A percentile compares a stretch with the other conserved stretches of the same genome.
Conservation (phyloP, 148 eudicot species). For the Vaccinium corymbosum region DNA sequence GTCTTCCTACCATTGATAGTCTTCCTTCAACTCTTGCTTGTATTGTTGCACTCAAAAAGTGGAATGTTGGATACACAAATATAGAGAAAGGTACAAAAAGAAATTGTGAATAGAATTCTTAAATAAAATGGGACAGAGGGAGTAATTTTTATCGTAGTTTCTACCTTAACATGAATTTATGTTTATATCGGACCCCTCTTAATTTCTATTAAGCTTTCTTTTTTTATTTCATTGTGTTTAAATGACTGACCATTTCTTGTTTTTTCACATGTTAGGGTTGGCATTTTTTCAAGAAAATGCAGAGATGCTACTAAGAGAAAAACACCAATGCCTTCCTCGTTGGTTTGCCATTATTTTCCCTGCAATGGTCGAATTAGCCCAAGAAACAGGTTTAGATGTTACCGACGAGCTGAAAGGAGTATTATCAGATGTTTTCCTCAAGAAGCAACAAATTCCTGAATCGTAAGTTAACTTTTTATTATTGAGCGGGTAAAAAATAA, state of each 20-base stretch:
- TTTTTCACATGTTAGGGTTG: conserved; percentile 15
- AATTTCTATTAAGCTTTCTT: no score
- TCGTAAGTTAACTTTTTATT: conserved; percentile 9
- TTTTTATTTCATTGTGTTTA: no score
- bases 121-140: no score
- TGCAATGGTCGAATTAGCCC: conserved; percentile 26
- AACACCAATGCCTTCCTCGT: conserved; percentile 14
- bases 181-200: no score
- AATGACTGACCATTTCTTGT: not conserved
- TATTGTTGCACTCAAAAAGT: conserved; percentile 25
- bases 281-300: conserved; percentile 22
- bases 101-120: not conserved
- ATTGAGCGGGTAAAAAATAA: no score
- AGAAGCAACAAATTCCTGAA: conserved; percentile 24
- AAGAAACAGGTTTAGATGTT: conserved; percentile 17
- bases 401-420: not conserved
- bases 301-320: conserved; percentile 17
- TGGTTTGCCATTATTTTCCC: conserved; percentile 29
- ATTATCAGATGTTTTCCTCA: not conserved
- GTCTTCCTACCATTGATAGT: conserved; percentile 26
- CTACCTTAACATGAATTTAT: no score
- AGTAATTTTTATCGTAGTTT: no score
- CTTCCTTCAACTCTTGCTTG: conserved; percentile 33
- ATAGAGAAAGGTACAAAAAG: conserved; percentile 20
- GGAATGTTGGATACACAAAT: conserved; percentile 15